A percentile compares a stretch with the other conserved stretches of the same genome.
phyloP scores from a whole-genome alignment of 192 early-diverging fungal genomes.

The Entrophospora sp. region DNA sequence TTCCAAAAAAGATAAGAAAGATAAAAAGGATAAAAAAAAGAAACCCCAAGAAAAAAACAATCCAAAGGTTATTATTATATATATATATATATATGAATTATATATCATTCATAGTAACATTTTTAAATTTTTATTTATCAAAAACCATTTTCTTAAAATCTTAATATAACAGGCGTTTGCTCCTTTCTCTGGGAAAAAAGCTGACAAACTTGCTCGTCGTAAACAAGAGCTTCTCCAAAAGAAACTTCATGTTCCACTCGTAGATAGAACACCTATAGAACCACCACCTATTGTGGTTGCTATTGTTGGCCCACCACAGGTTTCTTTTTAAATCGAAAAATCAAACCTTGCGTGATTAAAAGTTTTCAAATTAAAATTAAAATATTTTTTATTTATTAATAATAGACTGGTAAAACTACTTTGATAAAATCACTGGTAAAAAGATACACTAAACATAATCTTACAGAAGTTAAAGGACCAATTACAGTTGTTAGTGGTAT shows the following conservation, averaged over 20 bases:
- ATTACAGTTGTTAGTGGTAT: conserved; percentile 90
- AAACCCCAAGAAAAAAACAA: conserved; percentile 82
- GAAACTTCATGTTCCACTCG: conserved; percentile 90
- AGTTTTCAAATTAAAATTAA: neutral
- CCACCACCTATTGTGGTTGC: conserved; percentile 91
- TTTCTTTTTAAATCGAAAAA: conserved; percentile 25
- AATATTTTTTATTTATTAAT: neutral
- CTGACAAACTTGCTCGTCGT: conserved; percentile 69
- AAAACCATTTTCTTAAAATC: neutral
- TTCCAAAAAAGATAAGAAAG: conserved; percentile 78
- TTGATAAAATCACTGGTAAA: conserved; percentile 93
- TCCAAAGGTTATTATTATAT: conserved; percentile 53
- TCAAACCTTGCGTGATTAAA: neutral
- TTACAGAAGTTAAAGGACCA: conserved; percentile 88
- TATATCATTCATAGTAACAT: too few relatives aligned
- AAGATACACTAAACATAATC: conserved; percentile 87
- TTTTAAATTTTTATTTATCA: neutral
- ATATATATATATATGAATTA: too few relatives aligned
- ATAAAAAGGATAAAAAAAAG: conserved; percentile 65
- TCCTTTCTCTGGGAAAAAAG: conserved; percentile 60
- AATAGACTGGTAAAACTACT: conserved; percentile 91
- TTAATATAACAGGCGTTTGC: conserved; percentile 52
- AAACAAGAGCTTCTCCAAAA: conserved; percentile 83
- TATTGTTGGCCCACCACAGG: conserved; percentile 90
- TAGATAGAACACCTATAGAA: conserved; percentile 84